A percentile compares a stretch with the other conserved stretches of the same genome.
These are phyloP conservation scores for Podaxis sp. DNA, from an alignment of 768 basidiomycete species.

Conservation along the genomic window DNA sequence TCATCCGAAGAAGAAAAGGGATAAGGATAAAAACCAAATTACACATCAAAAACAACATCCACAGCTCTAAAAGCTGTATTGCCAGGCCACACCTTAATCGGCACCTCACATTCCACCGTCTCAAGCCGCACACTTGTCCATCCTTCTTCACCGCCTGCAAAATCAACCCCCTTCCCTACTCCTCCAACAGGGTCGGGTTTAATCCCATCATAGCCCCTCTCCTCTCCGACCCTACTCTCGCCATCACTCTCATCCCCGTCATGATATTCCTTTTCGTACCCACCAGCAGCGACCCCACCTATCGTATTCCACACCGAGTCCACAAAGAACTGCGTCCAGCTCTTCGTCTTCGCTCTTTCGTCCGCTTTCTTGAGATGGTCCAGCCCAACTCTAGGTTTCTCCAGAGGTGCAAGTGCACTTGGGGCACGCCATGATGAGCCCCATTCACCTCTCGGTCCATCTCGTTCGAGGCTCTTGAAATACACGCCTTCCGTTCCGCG, in stretches of 20 bases:
- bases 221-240: constrained; percentile 19
- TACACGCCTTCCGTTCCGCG: constrained; percentile 46
- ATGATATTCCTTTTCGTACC: constrained; percentile 45
- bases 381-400: constrained; percentile 33
- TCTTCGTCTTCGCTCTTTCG: constrained; percentile 20
- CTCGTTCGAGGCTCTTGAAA: constrained; percentile 48
- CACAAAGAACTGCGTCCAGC: constrained; percentile 37
- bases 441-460: constrained; percentile 67
- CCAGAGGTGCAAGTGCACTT: constrained; percentile 53
- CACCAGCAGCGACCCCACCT: constrained; percentile 16
- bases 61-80: constrained; percentile 82
- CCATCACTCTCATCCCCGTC: constrained; percentile 50
- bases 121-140: constrained; percentile 73
- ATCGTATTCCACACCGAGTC: constrained; percentile 19
- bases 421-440: constrained; percentile 64
- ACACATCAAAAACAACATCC: constrained; percentile 77
- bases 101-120: constrained; percentile 93
- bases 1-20: background rate
- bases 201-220: constrained; percentile 44
- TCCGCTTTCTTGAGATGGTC: constrained; percentile 14
- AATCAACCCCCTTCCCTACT: constrained; percentile 48
- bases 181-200: constrained; percentile 42
- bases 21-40: constrained; percentile 6
- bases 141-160: constrained; percentile 49
- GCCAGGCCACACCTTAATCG: constrained; percentile 83